phyloP scores from a whole-genome alignment of 2,329 filamentous ascomycete genomes.

The Dactylellina sp. region DNA sequence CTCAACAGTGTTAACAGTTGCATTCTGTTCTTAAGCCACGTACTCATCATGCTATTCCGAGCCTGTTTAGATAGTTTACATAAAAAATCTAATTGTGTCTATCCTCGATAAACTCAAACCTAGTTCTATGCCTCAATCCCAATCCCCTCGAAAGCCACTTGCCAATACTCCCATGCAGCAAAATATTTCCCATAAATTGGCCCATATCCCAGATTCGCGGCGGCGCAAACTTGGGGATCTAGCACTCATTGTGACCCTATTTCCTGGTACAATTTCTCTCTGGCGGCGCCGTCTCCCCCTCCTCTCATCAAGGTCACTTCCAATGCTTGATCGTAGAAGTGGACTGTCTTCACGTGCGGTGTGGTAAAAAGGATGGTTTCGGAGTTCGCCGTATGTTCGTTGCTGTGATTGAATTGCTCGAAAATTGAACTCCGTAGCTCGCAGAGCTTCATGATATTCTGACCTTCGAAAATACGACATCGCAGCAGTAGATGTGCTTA shows the following conservation, averaged over 20 bases:
- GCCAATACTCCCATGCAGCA: constrained; percentile 29
- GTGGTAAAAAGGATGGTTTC: constrained; percentile 50
- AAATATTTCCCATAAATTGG: constrained; percentile 24
- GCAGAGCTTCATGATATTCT: constrained; percentile 48
- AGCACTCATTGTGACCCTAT: neutral
- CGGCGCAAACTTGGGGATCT: neutral
- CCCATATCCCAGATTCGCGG: constrained; percentile 29
- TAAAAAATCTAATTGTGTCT: neutral
- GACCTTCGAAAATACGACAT: constrained; percentile 51
- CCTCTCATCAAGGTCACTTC: constrained; percentile 6
- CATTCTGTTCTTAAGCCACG: too few relatives aligned
- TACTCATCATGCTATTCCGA: too few relatives aligned
- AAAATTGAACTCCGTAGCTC: constrained; percentile 53
- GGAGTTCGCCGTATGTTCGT: constrained; percentile 40
- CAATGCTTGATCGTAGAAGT: constrained; percentile 17
- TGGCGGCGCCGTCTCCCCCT: constrained; percentile 24
- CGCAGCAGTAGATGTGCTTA: constrained; percentile 48
- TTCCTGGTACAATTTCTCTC: constrained; percentile 1
- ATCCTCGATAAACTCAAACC: too few relatives aligned
- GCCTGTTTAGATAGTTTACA: too few relatives aligned
- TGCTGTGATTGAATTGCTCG: constrained; percentile 50
- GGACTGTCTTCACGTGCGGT: constrained; percentile 35
- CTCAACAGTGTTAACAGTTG: too few relatives aligned
- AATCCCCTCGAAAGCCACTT: neutral
- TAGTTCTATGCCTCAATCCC: constrained; percentile 6